Base-by-base conservation (phyloP, 495 filamentous ascomycete species). In the Trichoderma asperelloides region DNA sequence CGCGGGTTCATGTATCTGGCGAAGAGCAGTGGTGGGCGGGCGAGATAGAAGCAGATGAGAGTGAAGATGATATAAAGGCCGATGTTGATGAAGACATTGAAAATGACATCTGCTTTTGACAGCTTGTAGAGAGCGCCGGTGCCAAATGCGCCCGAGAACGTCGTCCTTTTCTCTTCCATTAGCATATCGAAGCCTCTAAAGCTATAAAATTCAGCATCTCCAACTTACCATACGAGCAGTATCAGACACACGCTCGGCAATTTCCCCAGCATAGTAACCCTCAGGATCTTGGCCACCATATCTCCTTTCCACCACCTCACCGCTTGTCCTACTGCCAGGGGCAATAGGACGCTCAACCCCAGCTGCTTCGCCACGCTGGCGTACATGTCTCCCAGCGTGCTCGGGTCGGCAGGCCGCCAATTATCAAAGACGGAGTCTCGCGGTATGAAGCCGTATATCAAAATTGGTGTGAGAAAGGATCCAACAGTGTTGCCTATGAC, bases 141-240 rank as follows among this genome's bases (percentile, higher is more conserved):
- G 45, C 82, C 78, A 67, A 86, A 86, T 40, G 80, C 82, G 2
- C 81, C 82, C 3, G 82, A 85, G 68, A 85, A 84, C 1, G 82
- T 84, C 9, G 81, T 73, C 81, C 82, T 84, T 47, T 6, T 30
- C 40, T 2, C 4, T 7, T 0, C 18, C 57, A 60, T 64, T 43
- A 18, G 28, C 33, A 68, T 67, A 41, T 5, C 51, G 25, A 40
- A 43, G 45, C 21, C 45, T 6, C 18, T 12, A 13, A 21, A 7
- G 21, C 62, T 8, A 39, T 43, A 41, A 5, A 15, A n/a, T 33
- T 33, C 30, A 33, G 30, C 30, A 28, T 27, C n/a, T 9, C 9
- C 25, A 51, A 79, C 80, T 71, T 66, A 83, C 83, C 83, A 86
- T 2, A 82, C 76, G 51, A 86, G 72, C 39, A 85, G 69, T 27